Percentiles rank a stretch among this genome's conserved stretches.
phyloP scores from a whole-genome alignment of 441 rosid species.

The Euphorbia celastroides region DNA sequence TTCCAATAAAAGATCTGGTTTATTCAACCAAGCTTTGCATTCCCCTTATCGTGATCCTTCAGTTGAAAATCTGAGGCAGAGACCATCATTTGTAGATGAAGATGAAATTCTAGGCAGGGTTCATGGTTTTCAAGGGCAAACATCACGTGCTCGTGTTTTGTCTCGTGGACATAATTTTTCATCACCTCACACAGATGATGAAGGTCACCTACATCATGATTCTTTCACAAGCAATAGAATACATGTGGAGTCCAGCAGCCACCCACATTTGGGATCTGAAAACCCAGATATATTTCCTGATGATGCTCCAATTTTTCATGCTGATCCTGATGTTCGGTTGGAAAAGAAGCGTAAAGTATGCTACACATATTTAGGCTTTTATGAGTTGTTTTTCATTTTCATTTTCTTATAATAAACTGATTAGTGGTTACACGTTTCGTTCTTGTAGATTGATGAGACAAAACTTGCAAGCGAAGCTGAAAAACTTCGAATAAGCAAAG shows the following conservation, averaged over 20 bases:
- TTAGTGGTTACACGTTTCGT: slow-evolving; percentile 10
- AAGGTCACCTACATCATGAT: slow-evolving; percentile 42
- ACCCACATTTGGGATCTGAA: slow-evolving; percentile 43
- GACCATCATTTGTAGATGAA: slow-evolving; percentile 47
- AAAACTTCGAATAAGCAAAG: slow-evolving; percentile 61
- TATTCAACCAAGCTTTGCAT: slow-evolving; percentile 47
- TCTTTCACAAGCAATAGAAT: slow-evolving; percentile 39
- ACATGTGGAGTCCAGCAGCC: slow-evolving; percentile 28
- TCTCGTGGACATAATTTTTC: slow-evolving; percentile 51
- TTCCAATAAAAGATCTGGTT: slow-evolving; percentile 47
- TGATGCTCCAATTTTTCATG: slow-evolving; percentile 45
- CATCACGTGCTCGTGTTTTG: slow-evolving; percentile 45
- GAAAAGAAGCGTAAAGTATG: slow-evolving; percentile 83
- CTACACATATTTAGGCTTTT: slow-evolving; percentile 3
- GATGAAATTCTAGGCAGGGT: slow-evolving; percentile 47
- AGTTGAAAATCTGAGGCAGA: slow-evolving; percentile 46
- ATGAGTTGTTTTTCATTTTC: slow-evolving; percentile 9
- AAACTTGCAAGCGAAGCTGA: slow-evolving; percentile 74
- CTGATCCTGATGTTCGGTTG: slow-evolving; percentile 40
- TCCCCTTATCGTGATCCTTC: slow-evolving; percentile 54
- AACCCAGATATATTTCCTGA: slow-evolving; percentile 54
- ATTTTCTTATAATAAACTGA: slow-evolving; percentile 8
- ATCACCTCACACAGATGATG: slow-evolving; percentile 53
- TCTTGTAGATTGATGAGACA: slow-evolving; percentile 60
- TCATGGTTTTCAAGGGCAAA: slow-evolving; percentile 48